phyloP scores from a whole-genome alignment of 2,329 filamentous ascomycete genomes.

The Epichloe brachyelytri region DNA sequence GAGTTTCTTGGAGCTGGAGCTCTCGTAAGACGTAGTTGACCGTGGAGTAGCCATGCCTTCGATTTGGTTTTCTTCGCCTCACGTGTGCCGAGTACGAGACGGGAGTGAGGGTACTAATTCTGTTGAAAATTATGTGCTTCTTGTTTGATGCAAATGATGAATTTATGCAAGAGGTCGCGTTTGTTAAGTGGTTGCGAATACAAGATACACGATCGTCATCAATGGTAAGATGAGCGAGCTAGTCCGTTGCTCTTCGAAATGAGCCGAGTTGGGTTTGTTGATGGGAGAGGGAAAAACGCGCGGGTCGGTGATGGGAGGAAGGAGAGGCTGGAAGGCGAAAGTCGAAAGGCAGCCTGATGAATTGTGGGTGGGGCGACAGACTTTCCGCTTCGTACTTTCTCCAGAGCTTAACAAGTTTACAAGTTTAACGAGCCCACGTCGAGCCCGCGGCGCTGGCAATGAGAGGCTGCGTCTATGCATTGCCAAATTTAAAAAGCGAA shows the following conservation, averaged over 20 bases:
- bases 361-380: background rate
- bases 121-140: constrained; percentile 1
- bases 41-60: constrained; percentile 43
- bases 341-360: background rate
- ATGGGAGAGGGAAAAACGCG: background rate
- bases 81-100: background rate
- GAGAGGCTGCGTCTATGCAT: no score
- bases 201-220: background rate
- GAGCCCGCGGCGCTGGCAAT: no score
- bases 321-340: background rate
- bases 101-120: background rate
- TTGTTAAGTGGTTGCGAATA: background rate
- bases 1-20: constrained; percentile 34
- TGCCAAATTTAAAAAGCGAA: no score
- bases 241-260: background rate
- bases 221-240: background rate
- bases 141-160: background rate
- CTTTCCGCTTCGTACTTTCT: background rate
- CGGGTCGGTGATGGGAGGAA: constrained; percentile 3
- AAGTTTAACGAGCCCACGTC: background rate
- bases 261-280: constrained; percentile 1
- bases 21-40: constrained; percentile 32
- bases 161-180: background rate
- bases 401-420: background rate
- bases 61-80: background rate